Base-by-base conservation (phyloP, 345 rosid genomes). In the Syzygium oleosum region DNA sequence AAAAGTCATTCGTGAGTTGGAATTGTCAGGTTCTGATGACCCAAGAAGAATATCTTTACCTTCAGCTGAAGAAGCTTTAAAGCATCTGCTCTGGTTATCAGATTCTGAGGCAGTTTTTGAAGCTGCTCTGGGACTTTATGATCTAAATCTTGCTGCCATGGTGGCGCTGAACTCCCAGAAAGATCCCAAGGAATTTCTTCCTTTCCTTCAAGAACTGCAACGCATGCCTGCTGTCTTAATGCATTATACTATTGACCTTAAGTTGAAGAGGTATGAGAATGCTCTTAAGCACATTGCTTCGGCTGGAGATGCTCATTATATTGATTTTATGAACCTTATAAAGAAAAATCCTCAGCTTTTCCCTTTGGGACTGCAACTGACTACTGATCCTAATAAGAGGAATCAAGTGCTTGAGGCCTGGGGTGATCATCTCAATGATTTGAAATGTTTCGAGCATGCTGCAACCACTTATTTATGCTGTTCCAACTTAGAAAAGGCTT, bases 151-250 rank as follows among this genome's bases (percentile, higher is more conserved):
- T 91, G 96, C 98, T 90, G 99, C 99, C 90, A 96, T 98, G 77
- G 99, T 98, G 91, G 99, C 99, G 85, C 91, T 96, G 90, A 96
- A 98, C 90, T 96, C 99, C 88, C 98, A 98, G 65, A 94, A 93
- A 79, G 99, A 98, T 88, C 99, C 99, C 31, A 98, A 98, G 94
- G 99, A 98, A 86, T 96, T 98, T 92, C 96, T 96, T 91, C 99
- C 99, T 87, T 96, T 93, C 91, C 98, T 98, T 84, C 97, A 94
- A 90, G 98, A 95, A 86, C 90, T 98, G 91, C 95, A 96, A 85
- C 52, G 55, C 51, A 94, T 96, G 98, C 93, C 98, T 3, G 22
- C 88, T 91, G 91, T 92, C 59, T 90, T 96, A 88, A 96, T 98
- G 98, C 95, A 91, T 88, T 96, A 95, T 90, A 96, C 89, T 86